These are phyloP conservation scores for Sarcomyxa edulis DNA, from an alignment of 768 basidiomycete genomes.

Conservation along the genomic window DNA sequence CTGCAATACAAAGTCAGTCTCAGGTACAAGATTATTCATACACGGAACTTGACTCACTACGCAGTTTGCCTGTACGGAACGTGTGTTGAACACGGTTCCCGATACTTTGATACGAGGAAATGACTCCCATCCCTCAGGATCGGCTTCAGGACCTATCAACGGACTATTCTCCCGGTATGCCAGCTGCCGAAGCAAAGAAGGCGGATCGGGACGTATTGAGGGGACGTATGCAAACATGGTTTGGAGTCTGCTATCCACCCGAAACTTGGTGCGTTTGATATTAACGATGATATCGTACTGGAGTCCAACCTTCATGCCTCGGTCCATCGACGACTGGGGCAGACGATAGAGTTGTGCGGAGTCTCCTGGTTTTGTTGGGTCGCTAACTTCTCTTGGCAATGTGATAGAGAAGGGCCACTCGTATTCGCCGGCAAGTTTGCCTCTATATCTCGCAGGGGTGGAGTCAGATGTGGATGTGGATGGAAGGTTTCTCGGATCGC, in stretches of 20 bases:
- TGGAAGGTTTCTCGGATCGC: conserved; percentile 17
- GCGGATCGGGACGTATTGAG: conserved; percentile 22
- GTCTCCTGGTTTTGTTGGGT: conserved; percentile 12
- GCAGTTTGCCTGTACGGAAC: conserved; percentile 24
- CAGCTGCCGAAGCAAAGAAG: conserved; percentile 26
- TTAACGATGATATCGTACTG: conserved; percentile 27
- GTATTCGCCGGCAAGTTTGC: conserved; percentile 28
- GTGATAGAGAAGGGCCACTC: conserved; percentile 30
- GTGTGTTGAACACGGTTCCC: conserved; percentile 23
- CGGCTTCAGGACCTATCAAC: conserved; percentile 29
- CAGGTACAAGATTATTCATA: not conserved
- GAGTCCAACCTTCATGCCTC: conserved; percentile 28
- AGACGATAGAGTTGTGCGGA: conserved; percentile 19
- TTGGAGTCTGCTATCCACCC: conserved; percentile 27
- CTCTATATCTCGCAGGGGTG: conserved; percentile 11
- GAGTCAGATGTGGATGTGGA: not conserved
- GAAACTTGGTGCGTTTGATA: conserved; percentile 24
- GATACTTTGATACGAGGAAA: conserved; percentile 16
- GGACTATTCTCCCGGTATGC: conserved; percentile 28
- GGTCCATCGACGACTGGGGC: conserved; percentile 33
- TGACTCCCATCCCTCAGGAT: conserved; percentile 36
- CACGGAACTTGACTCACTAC: conserved; percentile 19
- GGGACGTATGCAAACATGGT: conserved; percentile 28
- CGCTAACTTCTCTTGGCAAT: conserved; percentile 30
- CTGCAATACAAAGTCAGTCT: conserved; percentile 15